These are phyloP conservation scores for Pythium scleroteichum DNA, from an alignment of 352 stramenopile species.

Conservation along the genomic window DNA sequence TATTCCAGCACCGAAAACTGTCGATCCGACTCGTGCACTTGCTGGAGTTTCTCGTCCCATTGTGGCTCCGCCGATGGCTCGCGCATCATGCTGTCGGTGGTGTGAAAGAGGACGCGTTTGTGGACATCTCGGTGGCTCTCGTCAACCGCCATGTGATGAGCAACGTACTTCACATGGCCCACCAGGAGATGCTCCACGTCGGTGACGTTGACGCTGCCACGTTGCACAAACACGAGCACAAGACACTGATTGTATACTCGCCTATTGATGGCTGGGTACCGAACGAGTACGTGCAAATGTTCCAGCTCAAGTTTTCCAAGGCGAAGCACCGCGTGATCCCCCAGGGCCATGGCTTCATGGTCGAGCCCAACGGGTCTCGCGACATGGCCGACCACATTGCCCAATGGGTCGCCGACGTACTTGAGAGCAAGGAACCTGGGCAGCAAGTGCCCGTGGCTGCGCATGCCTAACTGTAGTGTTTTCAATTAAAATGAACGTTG, in stretches of 20 bases:
- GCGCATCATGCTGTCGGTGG: constrained; percentile 40
- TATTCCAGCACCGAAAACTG: constrained; percentile 45
- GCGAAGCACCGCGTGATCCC: constrained; percentile 51
- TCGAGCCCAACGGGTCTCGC: constrained; percentile 56
- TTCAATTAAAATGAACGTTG: not conserved
- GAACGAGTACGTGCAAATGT: constrained; percentile 54
- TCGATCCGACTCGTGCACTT: constrained; percentile 37
- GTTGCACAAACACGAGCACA: constrained; percentile 42
- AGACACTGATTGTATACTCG: constrained; percentile 71
- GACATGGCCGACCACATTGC: constrained; percentile 69
- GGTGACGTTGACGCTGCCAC: constrained; percentile 45
- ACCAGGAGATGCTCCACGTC: constrained; percentile 62
- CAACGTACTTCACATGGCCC: constrained; percentile 69
- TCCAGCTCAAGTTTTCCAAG: constrained; percentile 48
- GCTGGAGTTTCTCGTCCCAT: constrained; percentile 47
- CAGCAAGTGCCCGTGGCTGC: too few relatives aligned
- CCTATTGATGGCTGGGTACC: constrained; percentile 70
- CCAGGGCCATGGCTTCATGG: constrained; percentile 79
- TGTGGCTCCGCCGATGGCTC: constrained; percentile 45
- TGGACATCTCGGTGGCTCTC: constrained; percentile 51
- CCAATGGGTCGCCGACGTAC: constrained; percentile 45
- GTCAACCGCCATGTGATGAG: constrained; percentile 56
- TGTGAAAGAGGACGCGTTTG: constrained; percentile 40
- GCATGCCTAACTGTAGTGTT: not conserved
- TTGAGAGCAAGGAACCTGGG: not conserved